Conservation (phyloP, 1,284 basidiomycete species). For the Pisolithus thermaeus region DNA sequence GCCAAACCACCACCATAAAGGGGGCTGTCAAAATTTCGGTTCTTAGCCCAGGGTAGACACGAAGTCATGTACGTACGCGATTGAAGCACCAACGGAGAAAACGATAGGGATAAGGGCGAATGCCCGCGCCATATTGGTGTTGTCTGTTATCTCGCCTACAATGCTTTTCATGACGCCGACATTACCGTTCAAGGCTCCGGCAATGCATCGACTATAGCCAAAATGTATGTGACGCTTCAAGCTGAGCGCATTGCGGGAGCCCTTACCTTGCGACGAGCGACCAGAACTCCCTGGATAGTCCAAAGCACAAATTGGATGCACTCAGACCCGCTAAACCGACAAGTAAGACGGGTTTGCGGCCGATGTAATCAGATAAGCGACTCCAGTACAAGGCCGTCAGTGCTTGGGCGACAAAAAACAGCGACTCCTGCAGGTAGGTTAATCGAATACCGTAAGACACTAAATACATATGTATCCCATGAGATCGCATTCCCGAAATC, state of each 20-base stretch:
- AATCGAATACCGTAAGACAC: no score
- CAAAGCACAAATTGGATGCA: constrained; percentile 67
- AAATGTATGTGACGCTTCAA: constrained; percentile 2
- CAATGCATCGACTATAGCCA: constrained; percentile 28
- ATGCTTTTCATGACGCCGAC: constrained; percentile 35
- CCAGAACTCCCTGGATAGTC: constrained; percentile 62
- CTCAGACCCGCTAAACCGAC: constrained; percentile 60
- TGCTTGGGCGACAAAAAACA: constrained; percentile 68
- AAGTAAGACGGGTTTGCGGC: constrained; percentile 68
- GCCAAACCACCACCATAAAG: constrained; percentile 43
- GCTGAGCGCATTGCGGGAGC: neutral
- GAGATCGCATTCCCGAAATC: no score
- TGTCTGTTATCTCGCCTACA: constrained; percentile 49
- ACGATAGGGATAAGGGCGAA: constrained; percentile 13
- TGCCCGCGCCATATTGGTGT: constrained; percentile 26
- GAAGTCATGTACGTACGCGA: constrained; percentile 19
- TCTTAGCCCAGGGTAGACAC: constrained; percentile 35
- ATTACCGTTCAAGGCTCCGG: constrained; percentile 34
- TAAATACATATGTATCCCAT: no score
- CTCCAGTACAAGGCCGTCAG: constrained; percentile 70
- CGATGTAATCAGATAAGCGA: constrained; percentile 62
- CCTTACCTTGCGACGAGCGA: constrained; percentile 54
- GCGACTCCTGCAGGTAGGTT: constrained; percentile 48
- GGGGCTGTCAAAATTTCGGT: constrained; percentile 48
- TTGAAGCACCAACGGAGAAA: constrained; percentile 12